Evolutionary conservation across 1,284 basidiomycete species (phyloP).

Genomic region (Fomitopsis betulina): DNA sequence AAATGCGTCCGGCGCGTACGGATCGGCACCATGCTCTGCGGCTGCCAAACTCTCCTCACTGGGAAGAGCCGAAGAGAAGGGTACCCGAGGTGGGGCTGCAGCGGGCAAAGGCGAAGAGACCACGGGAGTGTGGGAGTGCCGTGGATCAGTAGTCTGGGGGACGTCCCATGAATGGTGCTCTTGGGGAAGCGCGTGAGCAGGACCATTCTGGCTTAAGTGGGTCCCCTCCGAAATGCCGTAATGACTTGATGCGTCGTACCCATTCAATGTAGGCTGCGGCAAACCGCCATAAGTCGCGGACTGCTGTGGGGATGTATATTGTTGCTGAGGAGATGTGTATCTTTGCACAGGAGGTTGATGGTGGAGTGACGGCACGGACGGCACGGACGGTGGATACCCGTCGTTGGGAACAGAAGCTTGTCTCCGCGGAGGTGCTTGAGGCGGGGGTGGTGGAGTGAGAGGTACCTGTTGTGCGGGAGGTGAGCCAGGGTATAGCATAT

Average conservation of each 20-base stretch:
- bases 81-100: background rate
- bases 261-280: background rate
- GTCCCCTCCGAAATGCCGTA: background rate
- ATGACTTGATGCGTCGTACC: background rate
- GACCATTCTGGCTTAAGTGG: background rate
- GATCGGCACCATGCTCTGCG: background rate
- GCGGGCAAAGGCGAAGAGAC: background rate
- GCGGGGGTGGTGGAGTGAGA: background rate
- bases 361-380: background rate
- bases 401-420: background rate
- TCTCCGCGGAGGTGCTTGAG: background rate
- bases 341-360: background rate
- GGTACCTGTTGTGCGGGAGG: conserved; percentile 7
- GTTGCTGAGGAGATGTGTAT: background rate
- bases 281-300: background rate
- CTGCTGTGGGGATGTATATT: background rate
- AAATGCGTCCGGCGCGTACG: background rate
- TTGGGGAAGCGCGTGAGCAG: background rate
- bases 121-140: background rate
- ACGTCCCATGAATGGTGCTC: background rate
- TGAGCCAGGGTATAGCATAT: conserved; percentile 23
- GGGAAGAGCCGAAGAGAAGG: background rate
- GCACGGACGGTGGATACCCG: background rate
- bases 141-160: background rate
- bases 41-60: background rate